Evolutionary conservation across 306 rosid species (phyloP), one percentile per base, ranked within the genome.

Genomic region (Ceratonia siliqua): DNA sequence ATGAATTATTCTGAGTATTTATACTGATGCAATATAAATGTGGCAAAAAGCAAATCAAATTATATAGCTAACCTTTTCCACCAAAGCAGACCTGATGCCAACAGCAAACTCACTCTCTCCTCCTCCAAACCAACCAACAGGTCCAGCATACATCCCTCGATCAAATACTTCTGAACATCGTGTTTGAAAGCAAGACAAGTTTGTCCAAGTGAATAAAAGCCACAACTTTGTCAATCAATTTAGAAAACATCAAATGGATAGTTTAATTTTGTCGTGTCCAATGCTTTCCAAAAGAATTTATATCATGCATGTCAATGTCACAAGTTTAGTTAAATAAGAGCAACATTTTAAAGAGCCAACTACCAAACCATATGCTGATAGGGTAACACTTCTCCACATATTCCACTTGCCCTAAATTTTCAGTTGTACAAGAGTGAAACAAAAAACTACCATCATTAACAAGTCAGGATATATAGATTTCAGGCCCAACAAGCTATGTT

Each of bases 121-220:
- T 27, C 99, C 97, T 67, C 99, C 97, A 72, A 94, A 90, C 99
- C 97, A 94, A 42, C 99, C 99, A 75, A 94, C 92, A 57, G 97
- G 99, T 66, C 97, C 99, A 64, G 97, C 99, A 78, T 88, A 94
- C 99, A 92, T 94, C 72, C 97, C 99, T 59, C 97, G 82, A 75
- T 94, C 99, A 79, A 94, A 92, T 77, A 88, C 79, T 78, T 92
- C 99, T 94, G 90, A 75, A 83, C 38, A 75, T 55, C 36, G 55
- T 57, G 27, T 38, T 59, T 55, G 28, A 64, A 63, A 53, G 38
- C 35, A 38, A 74, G 38, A 76, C 48, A 50, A 54, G 5, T 59
- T 78, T 25, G 28, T 65, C 12, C 62, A 68, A 24, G 14, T 27
- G 45, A 56, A n/a, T 36, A 11, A 39, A 41, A 75, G 66, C 48